phyloP scores from a whole-genome alignment of 192 early-diverging fungal genomes.

The Backusella australiensis region DNA sequence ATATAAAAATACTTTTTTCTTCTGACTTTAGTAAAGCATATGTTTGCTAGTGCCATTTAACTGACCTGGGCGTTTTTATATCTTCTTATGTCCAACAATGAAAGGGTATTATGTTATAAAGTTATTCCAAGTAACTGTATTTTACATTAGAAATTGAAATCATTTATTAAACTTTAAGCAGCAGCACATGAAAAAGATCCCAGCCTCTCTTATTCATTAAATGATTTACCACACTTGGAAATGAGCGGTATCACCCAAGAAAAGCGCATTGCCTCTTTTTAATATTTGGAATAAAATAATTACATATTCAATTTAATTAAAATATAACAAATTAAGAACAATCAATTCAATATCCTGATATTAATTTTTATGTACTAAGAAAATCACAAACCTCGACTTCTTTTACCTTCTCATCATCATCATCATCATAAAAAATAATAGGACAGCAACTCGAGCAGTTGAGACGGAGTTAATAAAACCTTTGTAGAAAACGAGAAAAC shows the following conservation, averaged over 20 bases:
- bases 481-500: too few species aligned
- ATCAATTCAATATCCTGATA: too few species aligned
- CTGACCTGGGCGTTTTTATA: background rate
- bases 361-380: too few species aligned
- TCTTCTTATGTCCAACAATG: background rate
- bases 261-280: background rate
- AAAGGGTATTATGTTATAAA: background rate
- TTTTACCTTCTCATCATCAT: too few species aligned
- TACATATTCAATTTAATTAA: too few species aligned
- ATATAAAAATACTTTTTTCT: background rate
- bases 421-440: too few species aligned
- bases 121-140: background rate
- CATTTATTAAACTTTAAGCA: background rate
- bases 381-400: too few species aligned
- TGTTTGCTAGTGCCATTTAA: background rate
- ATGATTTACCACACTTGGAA: background rate
- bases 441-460: too few species aligned
- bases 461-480: too few species aligned
- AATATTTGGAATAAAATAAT: background rate
- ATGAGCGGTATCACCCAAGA: background rate
- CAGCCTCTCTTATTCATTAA: background rate
- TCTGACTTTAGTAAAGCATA: constrained; percentile 8
- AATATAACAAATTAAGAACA: too few species aligned
- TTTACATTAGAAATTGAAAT: too few species aligned
- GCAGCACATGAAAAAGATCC: background rate